These are phyloP conservation scores for Keithomyces neogunnii DNA, from an alignment of 2,329 filamentous ascomycete species.

Conservation along the genomic window DNA sequence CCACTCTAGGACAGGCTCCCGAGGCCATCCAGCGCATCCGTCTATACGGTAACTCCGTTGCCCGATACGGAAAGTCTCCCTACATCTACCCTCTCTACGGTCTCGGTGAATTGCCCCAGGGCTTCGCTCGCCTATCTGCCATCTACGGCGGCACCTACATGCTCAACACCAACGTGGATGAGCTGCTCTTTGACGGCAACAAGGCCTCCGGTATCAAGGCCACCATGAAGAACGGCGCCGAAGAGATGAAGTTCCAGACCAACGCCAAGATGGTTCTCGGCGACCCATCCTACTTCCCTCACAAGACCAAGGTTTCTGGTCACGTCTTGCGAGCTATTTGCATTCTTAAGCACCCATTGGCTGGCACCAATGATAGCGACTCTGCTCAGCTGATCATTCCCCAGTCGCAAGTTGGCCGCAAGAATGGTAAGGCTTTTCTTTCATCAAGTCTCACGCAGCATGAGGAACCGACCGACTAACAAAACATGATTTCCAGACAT, in stretches of 20 bases:
- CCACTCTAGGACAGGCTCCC: conserved; percentile 60
- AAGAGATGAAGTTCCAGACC: conserved; percentile 92
- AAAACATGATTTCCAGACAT: conserved; percentile 52
- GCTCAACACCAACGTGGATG: conserved; percentile 92
- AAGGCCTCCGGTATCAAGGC: conserved; percentile 96
- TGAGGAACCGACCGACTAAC: neutral
- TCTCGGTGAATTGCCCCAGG: conserved; percentile 92
- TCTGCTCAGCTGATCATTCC: conserved; percentile 95
- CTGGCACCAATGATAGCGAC: conserved; percentile 81
- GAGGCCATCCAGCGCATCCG: conserved; percentile 88
- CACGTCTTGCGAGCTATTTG: conserved; percentile 95
- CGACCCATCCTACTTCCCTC: conserved; percentile 93
- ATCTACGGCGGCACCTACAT: conserved; percentile 99
- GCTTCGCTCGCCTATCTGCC: conserved; percentile 91
- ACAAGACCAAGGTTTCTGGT: conserved; percentile 78
- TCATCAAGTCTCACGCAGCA: neutral
- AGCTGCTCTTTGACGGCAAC: conserved; percentile 73
- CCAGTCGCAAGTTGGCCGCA: conserved; percentile 92
- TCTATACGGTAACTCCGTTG: conserved; percentile 95
- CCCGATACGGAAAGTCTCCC: conserved; percentile 93
- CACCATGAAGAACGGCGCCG: conserved; percentile 75
- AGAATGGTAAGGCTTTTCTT: conserved; percentile 63
- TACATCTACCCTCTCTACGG: conserved; percentile 99
- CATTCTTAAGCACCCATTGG: conserved; percentile 89
- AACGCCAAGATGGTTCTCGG: conserved; percentile 94